Conservation (phyloP, 1,284 basidiomycete genomes). For the Cryptococcus neoformans region DNA sequence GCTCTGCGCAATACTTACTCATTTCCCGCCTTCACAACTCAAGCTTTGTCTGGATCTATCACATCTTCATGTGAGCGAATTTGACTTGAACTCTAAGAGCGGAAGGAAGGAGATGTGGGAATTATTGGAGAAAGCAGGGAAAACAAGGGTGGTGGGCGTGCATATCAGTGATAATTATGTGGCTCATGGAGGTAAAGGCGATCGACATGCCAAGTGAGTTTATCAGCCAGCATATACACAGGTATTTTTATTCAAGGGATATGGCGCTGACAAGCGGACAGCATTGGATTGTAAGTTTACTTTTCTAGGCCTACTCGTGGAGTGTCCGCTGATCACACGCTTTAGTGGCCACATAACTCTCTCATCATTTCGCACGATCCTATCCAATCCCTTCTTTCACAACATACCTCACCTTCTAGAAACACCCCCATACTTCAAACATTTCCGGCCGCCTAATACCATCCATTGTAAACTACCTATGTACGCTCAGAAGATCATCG, state of each 20-base stretch:
- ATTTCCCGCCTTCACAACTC: conserved; percentile 5
- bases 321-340: not conserved
- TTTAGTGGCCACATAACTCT: conserved; percentile 18
- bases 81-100: conserved; percentile 11
- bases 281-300: conserved; percentile 14
- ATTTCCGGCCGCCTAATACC: not conserved
- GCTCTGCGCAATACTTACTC: not conserved
- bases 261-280: not conserved
- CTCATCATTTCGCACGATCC: conserved; percentile 13
- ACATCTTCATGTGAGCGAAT: conserved; percentile 17
- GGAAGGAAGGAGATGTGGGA: conserved; percentile 11
- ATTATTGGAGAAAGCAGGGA: conserved; percentile 6
- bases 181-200: conserved; percentile 10
- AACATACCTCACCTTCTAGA: conserved; percentile 19
- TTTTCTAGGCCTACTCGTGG: not conserved
- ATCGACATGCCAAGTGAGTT: conserved; percentile 24
- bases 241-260: not conserved
- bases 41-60: conserved; percentile 25
- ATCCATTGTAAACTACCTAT: not conserved
- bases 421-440: conserved; percentile 14
- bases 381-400: conserved; percentile 12
- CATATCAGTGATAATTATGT: conserved; percentile 18
- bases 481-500: not conserved
- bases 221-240: not conserved
- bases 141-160: conserved; percentile 13